Percentiles rank a stretch among this genome's conserved stretches.
These are phyloP conservation scores for Umbelopsis ramanniana DNA, from an alignment of 192 early-diverging fungal species.

Conservation along the genomic window DNA sequence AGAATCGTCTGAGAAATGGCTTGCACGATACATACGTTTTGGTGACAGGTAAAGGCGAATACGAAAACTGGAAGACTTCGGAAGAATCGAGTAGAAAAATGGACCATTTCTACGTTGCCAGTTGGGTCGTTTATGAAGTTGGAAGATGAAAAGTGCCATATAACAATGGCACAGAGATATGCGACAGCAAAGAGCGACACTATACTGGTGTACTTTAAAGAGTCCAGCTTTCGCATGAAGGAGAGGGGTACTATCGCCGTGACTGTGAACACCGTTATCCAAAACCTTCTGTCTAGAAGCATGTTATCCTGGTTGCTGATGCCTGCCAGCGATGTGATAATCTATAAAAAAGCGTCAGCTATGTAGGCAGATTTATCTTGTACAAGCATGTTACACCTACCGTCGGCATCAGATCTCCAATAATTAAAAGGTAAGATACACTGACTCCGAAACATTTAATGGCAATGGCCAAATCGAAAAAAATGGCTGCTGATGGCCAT, in stretches of 20 bases:
- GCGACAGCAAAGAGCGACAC: constrained; percentile 78
- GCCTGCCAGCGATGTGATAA: constrained; percentile 9
- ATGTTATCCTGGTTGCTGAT: constrained; percentile 27
- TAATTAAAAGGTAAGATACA: constrained; percentile 89
- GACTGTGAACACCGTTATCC: constrained; percentile 78
- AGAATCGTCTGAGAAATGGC: neutral
- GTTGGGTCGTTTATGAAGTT: constrained; percentile 51
- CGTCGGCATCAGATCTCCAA: constrained; percentile 84
- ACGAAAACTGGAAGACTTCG: constrained; percentile 88
- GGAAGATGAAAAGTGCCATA: constrained; percentile 68
- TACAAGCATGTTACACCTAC: constrained; percentile 40
- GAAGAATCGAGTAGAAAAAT: constrained; percentile 62
- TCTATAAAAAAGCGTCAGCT: neutral
- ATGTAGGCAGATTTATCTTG: constrained; percentile 27
- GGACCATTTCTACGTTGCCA: constrained; percentile 60
- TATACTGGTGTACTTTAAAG: constrained; percentile 82
- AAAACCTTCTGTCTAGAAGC: constrained; percentile 67
- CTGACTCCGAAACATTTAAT: constrained; percentile 96
- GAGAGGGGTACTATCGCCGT: constrained; percentile 69
- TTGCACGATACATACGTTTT: constrained; percentile 67
- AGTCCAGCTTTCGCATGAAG: constrained; percentile 80
- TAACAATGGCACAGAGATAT: constrained; percentile 86
- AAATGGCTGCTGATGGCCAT: constrained; percentile 83
- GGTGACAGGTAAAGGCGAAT: constrained; percentile 97
- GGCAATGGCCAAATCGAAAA: constrained; percentile 92